Base-by-base conservation (phyloP, 164 flowering plant species). In the Tinospora cordifolia region DNA sequence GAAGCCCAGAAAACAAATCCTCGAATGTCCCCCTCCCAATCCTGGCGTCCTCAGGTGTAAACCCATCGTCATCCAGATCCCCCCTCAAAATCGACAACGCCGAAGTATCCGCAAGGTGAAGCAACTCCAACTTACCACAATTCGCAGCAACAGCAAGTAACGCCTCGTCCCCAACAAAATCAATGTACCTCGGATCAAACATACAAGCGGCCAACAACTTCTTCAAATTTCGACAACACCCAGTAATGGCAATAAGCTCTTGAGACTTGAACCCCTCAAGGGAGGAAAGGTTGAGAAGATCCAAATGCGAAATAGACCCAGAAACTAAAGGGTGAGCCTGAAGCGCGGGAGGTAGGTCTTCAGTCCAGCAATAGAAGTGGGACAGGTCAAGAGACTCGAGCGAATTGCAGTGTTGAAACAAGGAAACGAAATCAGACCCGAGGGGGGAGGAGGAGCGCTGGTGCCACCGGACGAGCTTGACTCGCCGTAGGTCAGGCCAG, bases 381-480 rank as follows among this genome's bases (percentile, higher is more conserved):
- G 97, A 91, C 19, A 90, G 81, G 71, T 92, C 97, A 7, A 92
- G 83, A 0, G 81, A 72, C 0, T 74, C 6, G 0, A 95, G 78
- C 0, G 49, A 60, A 1, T 11, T 51, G 51, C 87, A 83, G 22
- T 70, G 72, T 15, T 77, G 74, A 38, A 87, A 79, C 12, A 92
- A 24, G 1, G 88, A 68, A 2, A 59, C 8, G 70, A 92, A 82
- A 66, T 95, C 99, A 0, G 83, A 78, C 3, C 95, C 97, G 10
- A 76, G 63, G 0, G 77, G 78, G 0, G 77, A 46, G 7, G 66
- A 84, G 0, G 80, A 70, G 2, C 99, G 81, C 72, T 86, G 97
- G 66, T 95, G 99, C 97, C 96, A 92, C 2, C 98, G 80, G 19
- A 95, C 87, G 30, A 92, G 89, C 83, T 87, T 87, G 62, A 88